Conservation (phyloP, 768 basidiomycete species). For the Cystobasidium ongulense region DNA sequence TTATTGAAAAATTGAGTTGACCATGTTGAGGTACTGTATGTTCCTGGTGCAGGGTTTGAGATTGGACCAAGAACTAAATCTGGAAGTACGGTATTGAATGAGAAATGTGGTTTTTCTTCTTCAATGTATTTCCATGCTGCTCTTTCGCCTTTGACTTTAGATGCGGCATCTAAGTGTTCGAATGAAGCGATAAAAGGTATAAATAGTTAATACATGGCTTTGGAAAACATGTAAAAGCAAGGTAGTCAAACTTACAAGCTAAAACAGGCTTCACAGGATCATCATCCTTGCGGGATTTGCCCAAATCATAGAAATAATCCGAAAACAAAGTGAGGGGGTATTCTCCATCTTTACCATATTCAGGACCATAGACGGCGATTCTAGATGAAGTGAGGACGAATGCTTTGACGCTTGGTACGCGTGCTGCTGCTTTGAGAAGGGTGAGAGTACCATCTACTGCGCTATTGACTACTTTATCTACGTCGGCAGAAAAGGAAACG, state of each 20-base stretch:
- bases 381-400: conserved; percentile 20
- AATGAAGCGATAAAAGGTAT: neutral
- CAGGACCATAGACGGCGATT: neutral
- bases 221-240: neutral
- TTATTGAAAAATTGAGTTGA: neutral
- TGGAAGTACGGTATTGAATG: conserved; percentile 15
- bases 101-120: conserved; percentile 7
- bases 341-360: conserved; percentile 2
- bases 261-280: neutral
- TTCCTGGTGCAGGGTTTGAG: neutral
- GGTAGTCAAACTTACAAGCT: neutral
- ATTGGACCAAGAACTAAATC: conserved; percentile 14
- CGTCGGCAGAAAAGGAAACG: conserved; percentile 3
- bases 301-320: conserved; percentile 5
- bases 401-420: neutral
- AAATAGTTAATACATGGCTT: neutral
- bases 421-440: conserved; percentile 13
- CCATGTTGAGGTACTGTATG: neutral
- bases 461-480: neutral
- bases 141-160: conserved; percentile 2
- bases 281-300: neutral
- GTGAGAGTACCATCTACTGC: neutral
- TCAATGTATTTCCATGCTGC: conserved; percentile 18
- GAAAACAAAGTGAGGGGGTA: neutral
- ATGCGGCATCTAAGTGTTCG: neutral